Evolutionary conservation across 768 basidiomycete species (phyloP), one percentile per base, ranked within the genome.

Genomic region (Pulveroboletus sp.): DNA sequence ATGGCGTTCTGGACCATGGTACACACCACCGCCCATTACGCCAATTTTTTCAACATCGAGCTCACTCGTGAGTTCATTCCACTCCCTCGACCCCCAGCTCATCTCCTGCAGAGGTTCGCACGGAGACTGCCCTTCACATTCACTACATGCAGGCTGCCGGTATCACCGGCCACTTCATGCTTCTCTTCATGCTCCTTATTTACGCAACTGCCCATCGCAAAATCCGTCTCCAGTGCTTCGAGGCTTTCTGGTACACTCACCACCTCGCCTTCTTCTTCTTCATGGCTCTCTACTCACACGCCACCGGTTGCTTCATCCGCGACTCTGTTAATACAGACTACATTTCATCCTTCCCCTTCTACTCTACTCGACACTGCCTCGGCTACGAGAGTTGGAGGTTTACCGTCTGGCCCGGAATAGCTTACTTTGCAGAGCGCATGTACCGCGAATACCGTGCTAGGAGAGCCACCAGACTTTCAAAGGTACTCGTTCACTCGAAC

Each of bases 191-290:
- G 90, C 67, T 97, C 57, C 66, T 93, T 60, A 92, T 95, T 79
- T 95, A 94, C 67, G 81, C 88, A 36, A 93, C 92, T 18, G 92
- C 93, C 3, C 90, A 93, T 69, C 77, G 81, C 63, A 92, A 88
- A 70, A 84, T 97, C 55, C 86, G 93, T 57, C 69, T 79, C 52
- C 89, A 93, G 69, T 89, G 84, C 73, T 96, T 94, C 69, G 93
- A 97, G 68, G 90, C 82, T 1, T 97, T 97, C 76, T 95, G 93
- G 93, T 95, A 93, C 68, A 93, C 93, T 31, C 93, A 95, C 57
- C 93, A 94, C 58, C 81, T 93, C 36, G 90, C 89, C 10, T 91
- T 93, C 77, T 90, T 93, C 73, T 93, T 94, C 74, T 89, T 94
- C 83, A 74, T 94, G 53, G 89, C 82, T 30, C 80, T 96, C 41